phyloP scores from a whole-genome alignment of 139 green algal species.

The Picochlorum sp. region DNA sequence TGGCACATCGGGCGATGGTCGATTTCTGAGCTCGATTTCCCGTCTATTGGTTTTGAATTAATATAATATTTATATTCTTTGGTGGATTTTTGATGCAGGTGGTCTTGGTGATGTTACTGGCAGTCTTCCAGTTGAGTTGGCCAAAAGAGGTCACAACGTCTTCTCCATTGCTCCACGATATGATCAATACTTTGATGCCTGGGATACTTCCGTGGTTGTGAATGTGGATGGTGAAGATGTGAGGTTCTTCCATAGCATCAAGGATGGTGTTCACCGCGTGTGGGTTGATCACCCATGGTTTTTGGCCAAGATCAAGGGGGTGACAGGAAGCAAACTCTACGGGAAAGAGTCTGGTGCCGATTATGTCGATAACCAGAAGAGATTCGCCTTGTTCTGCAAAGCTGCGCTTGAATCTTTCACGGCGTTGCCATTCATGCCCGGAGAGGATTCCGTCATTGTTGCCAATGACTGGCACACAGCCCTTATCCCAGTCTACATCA shows the following conservation, averaged over 20 bases:
- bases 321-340: constrained; percentile 96
- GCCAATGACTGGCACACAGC: constrained; percentile 84
- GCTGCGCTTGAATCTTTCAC: constrained; percentile 66
- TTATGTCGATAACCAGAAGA: constrained; percentile 92
- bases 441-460: constrained; percentile 88
- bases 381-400: constrained; percentile 92
- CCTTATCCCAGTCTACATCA: constrained; percentile 85
- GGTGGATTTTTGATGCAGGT: constrained; percentile 13
- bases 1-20: no score
- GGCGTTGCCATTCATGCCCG: constrained; percentile 76
- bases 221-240: constrained; percentile 80
- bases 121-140: constrained; percentile 22
- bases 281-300: constrained; percentile 94
- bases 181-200: constrained; percentile 94
- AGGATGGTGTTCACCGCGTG: constrained; percentile 94
- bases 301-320: constrained; percentile 92
- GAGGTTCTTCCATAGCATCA: constrained; percentile 95
- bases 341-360: constrained; percentile 79
- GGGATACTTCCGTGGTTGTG: constrained; percentile 79
- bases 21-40: no score
- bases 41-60: no score
- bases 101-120: constrained; percentile 80
- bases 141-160: constrained; percentile 83
- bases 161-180: constrained; percentile 90
- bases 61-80: neutral